Base-by-base conservation (phyloP, 257 asterid genomes). In the Solanum tarijense region DNA sequence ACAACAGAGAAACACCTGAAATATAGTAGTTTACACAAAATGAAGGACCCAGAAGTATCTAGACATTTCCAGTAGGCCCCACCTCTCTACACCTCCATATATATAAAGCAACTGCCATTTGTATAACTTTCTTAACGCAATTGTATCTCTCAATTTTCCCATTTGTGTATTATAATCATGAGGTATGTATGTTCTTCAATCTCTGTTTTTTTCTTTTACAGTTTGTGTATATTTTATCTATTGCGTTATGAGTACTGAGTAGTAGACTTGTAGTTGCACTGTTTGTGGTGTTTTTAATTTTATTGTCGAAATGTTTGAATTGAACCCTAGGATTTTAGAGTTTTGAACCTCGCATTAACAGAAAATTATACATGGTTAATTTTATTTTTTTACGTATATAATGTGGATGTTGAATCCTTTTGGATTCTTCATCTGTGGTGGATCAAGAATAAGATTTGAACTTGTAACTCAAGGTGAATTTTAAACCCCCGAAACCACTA, bases 31-130 rank as follows among this genome's bases (percentile, higher is more conserved):
- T 43, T 43, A 41, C 27, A 60, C 68, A 60, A 62, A 23, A 62
- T 62, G 29, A 10, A 65, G 34, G 73, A 5, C 18, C 18, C 8
- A 81, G 93, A 90, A 90, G 92, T 71, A 79, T 92, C 94, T 89
- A 82, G 93, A 92, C 83, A 38, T 79, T 90, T 91, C 94, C 87
- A 83, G 89, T 58, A 83, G 43, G 83, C 76, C 55, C 43, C 16
- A 21, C 43, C 66, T 68, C 31, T 31, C n/a, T 31, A 58, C 27
- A 32, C 3, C 27, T 5, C 38, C 7, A 25, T 12, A 43, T 32
- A 60, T 14, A 18, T 1, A 5, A 25, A 38, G 6, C 9, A 43
- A 43, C 65, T 43, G 16, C 38, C 85, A 16, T 79, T 43, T 14
- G 14, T 14, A 71, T 4, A 3, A 14, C 12, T n/a, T 39, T 25